Percentiles rank a stretch among this genome's conserved stretches.
These are phyloP conservation scores for Leccinum arenicola DNA, from an alignment of 768 basidiomycete genomes.

Conservation along the genomic window DNA sequence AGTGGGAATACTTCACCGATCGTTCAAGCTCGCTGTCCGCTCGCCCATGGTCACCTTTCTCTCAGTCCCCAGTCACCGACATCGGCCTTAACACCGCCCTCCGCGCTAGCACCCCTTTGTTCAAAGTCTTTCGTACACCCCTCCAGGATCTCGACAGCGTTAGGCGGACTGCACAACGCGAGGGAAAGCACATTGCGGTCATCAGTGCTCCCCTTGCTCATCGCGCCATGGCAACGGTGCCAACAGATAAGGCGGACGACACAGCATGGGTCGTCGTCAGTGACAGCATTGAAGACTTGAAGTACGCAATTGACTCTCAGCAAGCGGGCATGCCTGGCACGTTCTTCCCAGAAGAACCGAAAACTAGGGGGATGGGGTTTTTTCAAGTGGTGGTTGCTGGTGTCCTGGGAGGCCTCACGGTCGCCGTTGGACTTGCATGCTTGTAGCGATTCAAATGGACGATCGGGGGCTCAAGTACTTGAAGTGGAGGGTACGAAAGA, in stretches of 20 bases:
- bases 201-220: constrained; percentile 28
- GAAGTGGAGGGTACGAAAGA: background rate
- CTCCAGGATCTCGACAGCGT: constrained; percentile 25
- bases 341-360: constrained; percentile 21
- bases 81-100: constrained; percentile 25
- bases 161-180: constrained; percentile 26
- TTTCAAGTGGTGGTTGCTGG: constrained; percentile 34
- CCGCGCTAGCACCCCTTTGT: constrained; percentile 31
- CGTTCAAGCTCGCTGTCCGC: constrained; percentile 23
- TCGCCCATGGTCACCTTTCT: constrained; percentile 26
- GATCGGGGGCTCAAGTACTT: background rate
- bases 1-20: constrained; percentile 12
- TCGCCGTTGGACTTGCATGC: constrained; percentile 29
- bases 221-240: constrained; percentile 16
- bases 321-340: constrained; percentile 32
- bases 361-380: constrained; percentile 23
- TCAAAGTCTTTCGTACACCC: constrained; percentile 34
- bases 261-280: constrained; percentile 34
- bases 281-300: constrained; percentile 31
- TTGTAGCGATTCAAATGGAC: constrained; percentile 29
- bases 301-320: constrained; percentile 32
- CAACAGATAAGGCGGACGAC: constrained; percentile 14
- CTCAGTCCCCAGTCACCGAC: constrained; percentile 25
- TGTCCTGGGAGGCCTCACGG: constrained; percentile 30
- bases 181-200: constrained; percentile 32